Conservation (phyloP, 2,329 filamentous ascomycete species). For the Ophiostoma australiae region DNA sequence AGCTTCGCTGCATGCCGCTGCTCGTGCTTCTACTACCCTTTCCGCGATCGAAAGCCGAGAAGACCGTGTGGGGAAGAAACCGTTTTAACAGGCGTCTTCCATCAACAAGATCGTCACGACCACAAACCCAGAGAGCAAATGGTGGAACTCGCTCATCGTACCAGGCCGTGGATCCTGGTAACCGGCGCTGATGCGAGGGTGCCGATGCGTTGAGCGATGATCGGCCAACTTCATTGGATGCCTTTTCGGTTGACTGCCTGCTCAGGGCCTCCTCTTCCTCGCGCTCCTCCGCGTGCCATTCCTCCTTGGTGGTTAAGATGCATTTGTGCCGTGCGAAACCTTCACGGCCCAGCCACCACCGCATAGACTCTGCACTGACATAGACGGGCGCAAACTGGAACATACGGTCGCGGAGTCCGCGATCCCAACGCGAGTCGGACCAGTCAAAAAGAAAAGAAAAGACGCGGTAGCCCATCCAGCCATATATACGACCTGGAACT, state of each 20-base stretch:
- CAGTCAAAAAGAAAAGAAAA: conserved; percentile 88
- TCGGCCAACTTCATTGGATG: background rate
- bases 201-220: background rate
- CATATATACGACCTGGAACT: conserved; percentile 65
- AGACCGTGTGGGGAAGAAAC: conserved; percentile 49
- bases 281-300: conserved; percentile 56
- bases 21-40: conserved; percentile 17
- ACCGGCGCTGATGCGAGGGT: conserved; percentile 35
- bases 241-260: background rate
- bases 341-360: conserved; percentile 89
- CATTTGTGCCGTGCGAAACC: conserved; percentile 78
- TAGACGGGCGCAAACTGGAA: conserved; percentile 93
- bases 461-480: conserved; percentile 77
- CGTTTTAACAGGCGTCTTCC: conserved; percentile 67
- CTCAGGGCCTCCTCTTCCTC: conserved; percentile 19
- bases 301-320: conserved; percentile 73
- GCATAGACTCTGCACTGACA: conserved; percentile 82
- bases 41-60: conserved; percentile 30
- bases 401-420: conserved; percentile 69
- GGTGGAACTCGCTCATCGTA: conserved; percentile 75
- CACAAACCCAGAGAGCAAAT: conserved; percentile 83
- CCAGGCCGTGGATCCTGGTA: conserved; percentile 63
- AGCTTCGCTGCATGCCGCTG: conserved; percentile 33
- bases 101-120: conserved; percentile 78
- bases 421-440: conserved; percentile 81